Base-by-base conservation (phyloP, 2,329 filamentous ascomycete species). In the Nemania sp. region DNA sequence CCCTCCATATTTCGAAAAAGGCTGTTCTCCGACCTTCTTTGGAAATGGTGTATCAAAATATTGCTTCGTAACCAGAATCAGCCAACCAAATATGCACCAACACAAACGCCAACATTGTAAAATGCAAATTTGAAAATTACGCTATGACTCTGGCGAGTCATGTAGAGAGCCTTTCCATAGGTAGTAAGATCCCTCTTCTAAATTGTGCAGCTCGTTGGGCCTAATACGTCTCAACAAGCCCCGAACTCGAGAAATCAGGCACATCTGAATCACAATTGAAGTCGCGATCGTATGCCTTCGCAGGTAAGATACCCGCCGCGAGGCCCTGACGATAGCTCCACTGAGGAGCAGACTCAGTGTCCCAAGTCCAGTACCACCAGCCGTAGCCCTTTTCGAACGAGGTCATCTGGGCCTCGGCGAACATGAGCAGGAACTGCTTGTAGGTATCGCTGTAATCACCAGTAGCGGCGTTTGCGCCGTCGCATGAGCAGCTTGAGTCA, bases 311-410 rank as follows among this genome's bases (percentile, higher is more conserved):
- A 0, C 93, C 93, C 1, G 92, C 92, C 60, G 86, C 86, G 70
- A 94, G 83, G 0, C 93, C 94, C 71, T 89, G 85, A 80, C 94
- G 90, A 83, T 96, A 97, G 79, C 94, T 97, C 96, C 96, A 99
- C 82, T 98, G 93, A 67, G 90, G 85, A 56, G 92, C 90, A 72
- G 82, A 86, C 83, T 98, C 95, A 32, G 95, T 97, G 81, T 94
- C 89, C 95, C 96, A 97, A 38, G 94, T 98, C 96, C 96, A 99
- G 82, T 99, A 99, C 82, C 97, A 98, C 96, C 96, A 99, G 56
- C 96, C 96, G 91, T 92, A 96, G 5, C 93, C 93, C 70, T 91
- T 90, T 80, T 98, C 95, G 77, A 98, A 99, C 67, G 90, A 93
- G 74, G 91, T 86, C 93, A 99, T 99, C 83, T 99, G 96, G 62